Evolutionary conservation across 345 rosid species (phyloP), one percentile per base, ranked within the genome.

Genomic region (Rhizophora apiculata): DNA sequence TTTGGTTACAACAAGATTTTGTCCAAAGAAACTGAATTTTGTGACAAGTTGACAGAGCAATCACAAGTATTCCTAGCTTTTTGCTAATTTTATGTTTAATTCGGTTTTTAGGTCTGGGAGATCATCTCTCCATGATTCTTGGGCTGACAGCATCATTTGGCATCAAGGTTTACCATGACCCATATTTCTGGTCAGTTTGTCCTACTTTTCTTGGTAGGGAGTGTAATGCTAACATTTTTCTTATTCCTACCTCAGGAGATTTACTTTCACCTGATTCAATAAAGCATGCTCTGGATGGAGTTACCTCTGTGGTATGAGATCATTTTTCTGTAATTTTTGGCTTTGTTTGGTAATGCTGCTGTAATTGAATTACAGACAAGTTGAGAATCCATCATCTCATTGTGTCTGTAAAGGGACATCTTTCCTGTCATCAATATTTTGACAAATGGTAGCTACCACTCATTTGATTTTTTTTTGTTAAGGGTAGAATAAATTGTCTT

Each of bases 61-160:
- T 34, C 20, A 36, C 52, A 10, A n/a, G 9, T 13, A 36, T 22
- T 20, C 24, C 18, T 2, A 19, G 48, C 46, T 24, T 27, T 8
- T 51, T 11, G 53, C 24, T 57, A 32, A 16, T 24, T 60, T 43
- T 3, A 55, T 55, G 29, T 55, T 63, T 3, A 57, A 57, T 57
- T 39, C 48, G 48, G 37, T 65, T 51, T 22, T 65, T 68, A 87
- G 89, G 83, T 87, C 89, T 60, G 92, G 89, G 61, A 81, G 81
- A 71, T 71, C 87, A 71, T 80, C 84, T 72, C 66, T 85, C 13
- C 78, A 58, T 61, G 89, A 82, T 73, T 72, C 83, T 34, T 87
- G 91, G 91, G 85, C 74, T 9, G 69, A 80, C 16, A 78, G 72
- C 51, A 81, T 87, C n/a, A 68, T 71, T 68, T 87, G 91, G 91